Evolutionary conservation across 495 filamentous ascomycete genomes (phyloP), one percentile per base, ranked within the genome.

Genomic region (Cercophora newfieldiana): DNA sequence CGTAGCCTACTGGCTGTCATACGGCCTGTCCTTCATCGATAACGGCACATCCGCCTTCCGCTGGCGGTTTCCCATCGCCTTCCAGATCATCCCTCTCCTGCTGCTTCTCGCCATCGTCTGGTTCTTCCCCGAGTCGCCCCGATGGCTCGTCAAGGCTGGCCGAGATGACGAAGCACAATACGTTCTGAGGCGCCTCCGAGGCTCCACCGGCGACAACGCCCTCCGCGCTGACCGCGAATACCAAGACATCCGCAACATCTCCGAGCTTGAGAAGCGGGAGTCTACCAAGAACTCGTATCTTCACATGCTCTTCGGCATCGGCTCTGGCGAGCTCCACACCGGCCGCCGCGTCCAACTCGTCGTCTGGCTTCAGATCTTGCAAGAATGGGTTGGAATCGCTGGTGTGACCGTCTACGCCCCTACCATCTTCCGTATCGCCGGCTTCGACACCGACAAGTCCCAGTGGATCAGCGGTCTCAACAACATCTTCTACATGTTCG

Each of bases 21-120:
- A 12, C 29, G 57, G 57, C 7, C 6, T 22, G n/a, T 59, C 57
- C 4, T 37, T 59, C 57, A 59, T 22, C 3, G 26, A 59, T 4
- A 33, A 12, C 14, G 54, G 57, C 6, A 30, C 12, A 16, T 5
- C 7, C 16, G 57, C 57, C 44, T 59, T 59, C 29, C 26, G 57
- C 71, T 87, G 83, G 85, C 80, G 83, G 69, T 84, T 85, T 30
- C 79, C 82, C 6, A 64, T 86, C 28, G 82, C 81, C 0, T 71
- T 85, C 28, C 83, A 86, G 60, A 71, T 85, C 33, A 69, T 80
- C 0, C 80, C 82, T 0, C 78, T 78, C 8, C 79, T 70, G 1
- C 62, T 85, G 8, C 70, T 85, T 14, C 72, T 79, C 4, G n/a
- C 79, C 0, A 79, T 81, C 0, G 81, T 83, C 77, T 69, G 78